Evolutionary conservation across 2,329 filamentous ascomycete genomes (phyloP).

Genomic region (Calonectria ilicicola): DNA sequence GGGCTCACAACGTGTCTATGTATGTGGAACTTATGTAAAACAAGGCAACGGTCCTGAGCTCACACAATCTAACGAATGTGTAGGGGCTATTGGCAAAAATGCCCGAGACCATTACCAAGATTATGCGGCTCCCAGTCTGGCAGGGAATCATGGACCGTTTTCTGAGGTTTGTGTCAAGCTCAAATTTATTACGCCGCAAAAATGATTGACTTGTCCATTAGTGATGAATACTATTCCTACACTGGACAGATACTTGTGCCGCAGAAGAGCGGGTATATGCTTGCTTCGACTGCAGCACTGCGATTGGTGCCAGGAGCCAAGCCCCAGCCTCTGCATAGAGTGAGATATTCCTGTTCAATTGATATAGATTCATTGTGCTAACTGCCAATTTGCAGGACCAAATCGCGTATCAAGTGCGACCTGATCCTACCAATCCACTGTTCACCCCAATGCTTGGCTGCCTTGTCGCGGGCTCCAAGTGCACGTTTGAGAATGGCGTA

Average conservation of each 20-base stretch:
- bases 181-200: background rate
- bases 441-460: background rate
- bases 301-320: background rate
- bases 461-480: background rate
- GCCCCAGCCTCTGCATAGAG: background rate
- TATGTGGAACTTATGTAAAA: background rate
- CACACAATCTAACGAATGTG: background rate
- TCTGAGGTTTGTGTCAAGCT: background rate
- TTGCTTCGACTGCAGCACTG: background rate
- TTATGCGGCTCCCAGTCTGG: background rate
- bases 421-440: background rate
- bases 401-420: background rate
- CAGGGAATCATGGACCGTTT: slow-evolving; percentile 2
- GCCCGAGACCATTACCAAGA: background rate
- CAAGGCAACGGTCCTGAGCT: background rate
- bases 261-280: background rate
- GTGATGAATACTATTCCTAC: background rate
- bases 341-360: background rate
- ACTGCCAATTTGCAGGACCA: background rate
- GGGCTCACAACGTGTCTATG: background rate
- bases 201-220: background rate
- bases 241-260: background rate
- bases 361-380: background rate
- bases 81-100: background rate
- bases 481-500: background rate